Conservation (phyloP, 257 asterid species). For the Marsdenia floribunda region DNA sequence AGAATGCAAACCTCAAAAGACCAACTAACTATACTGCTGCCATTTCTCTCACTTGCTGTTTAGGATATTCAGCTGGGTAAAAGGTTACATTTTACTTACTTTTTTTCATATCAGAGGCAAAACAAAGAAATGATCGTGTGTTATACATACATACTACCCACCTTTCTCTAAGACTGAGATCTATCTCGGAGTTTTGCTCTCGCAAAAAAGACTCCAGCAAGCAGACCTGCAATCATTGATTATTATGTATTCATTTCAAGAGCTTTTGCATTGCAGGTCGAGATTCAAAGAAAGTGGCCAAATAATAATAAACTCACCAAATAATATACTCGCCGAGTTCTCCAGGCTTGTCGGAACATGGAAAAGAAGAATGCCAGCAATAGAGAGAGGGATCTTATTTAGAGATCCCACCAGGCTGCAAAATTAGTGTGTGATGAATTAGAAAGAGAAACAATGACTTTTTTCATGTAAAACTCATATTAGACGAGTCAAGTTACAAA, state of each 20-base stretch:
- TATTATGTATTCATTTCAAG: background rate
- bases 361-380: constrained; percentile 87
- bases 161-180: constrained; percentile 28
- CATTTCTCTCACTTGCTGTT: no score
- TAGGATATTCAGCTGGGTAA: no score
- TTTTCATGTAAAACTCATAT: background rate
- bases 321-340: constrained; percentile 76
- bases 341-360: constrained; percentile 76
- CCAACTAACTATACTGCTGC: no score
- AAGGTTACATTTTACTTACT: no score
- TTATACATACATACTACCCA: no score
- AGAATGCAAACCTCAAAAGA: no score
- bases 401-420: constrained; percentile 90
- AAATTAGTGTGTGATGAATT: background rate
- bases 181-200: constrained; percentile 72
- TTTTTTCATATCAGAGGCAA: no score
- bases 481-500: no score
- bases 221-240: constrained; percentile 44
- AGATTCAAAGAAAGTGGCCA: background rate
- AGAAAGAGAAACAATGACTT: background rate
- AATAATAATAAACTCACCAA: constrained; percentile 41
- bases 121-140: no score
- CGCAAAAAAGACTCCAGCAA: constrained; percentile 89
- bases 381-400: constrained; percentile 88
- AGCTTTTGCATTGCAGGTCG: background rate